Percentiles rank a stretch among this genome's conserved stretches.
Conservation (phyloP, 2,329 filamentous ascomycete species). For the Lecanoromycetidae sp. region DNA sequence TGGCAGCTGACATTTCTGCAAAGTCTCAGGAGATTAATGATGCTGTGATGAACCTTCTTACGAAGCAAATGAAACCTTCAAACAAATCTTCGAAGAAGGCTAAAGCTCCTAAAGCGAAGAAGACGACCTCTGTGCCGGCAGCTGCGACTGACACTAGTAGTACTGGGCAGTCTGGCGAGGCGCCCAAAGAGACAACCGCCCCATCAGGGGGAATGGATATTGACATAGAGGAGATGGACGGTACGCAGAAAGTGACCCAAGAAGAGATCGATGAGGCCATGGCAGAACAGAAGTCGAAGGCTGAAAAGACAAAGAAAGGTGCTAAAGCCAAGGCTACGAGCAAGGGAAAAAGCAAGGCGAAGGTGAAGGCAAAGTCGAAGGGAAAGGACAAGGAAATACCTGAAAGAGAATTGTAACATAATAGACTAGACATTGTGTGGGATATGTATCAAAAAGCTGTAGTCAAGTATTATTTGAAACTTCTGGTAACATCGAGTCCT, state of each 20-base stretch:
- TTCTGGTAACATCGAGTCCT: background rate
- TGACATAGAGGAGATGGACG: conserved; percentile 7
- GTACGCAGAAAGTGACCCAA: conserved; percentile 1
- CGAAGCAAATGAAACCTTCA: conserved; percentile 47
- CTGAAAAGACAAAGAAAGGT: conserved; percentile 11
- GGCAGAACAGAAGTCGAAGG: conserved; percentile 11
- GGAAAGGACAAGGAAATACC: conserved; percentile 22
- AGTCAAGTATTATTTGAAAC: background rate
- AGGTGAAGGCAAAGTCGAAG: conserved; percentile 21
- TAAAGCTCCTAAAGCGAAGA: conserved; percentile 29
- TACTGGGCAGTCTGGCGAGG: conserved; percentile 5
- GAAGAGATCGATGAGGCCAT: conserved; percentile 13
- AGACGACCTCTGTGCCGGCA: conserved; percentile 22
- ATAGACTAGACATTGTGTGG: background rate
- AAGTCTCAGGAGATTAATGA: conserved; percentile 62
- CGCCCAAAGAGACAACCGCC: background rate
- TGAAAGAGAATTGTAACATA: conserved; percentile 14
- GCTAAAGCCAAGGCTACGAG: conserved; percentile 21
- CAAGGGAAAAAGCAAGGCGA: conserved; percentile 20
- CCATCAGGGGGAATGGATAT: background rate
- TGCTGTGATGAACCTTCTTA: conserved; percentile 55
- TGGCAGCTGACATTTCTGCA: conserved; percentile 56
- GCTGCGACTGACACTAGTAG: conserved; percentile 4
- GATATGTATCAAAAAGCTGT: background rate
- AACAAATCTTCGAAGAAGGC: conserved; percentile 8